These are phyloP conservation scores for Mangifera indica DNA, from an alignment of 345 rosid species.

Conservation along the genomic window DNA sequence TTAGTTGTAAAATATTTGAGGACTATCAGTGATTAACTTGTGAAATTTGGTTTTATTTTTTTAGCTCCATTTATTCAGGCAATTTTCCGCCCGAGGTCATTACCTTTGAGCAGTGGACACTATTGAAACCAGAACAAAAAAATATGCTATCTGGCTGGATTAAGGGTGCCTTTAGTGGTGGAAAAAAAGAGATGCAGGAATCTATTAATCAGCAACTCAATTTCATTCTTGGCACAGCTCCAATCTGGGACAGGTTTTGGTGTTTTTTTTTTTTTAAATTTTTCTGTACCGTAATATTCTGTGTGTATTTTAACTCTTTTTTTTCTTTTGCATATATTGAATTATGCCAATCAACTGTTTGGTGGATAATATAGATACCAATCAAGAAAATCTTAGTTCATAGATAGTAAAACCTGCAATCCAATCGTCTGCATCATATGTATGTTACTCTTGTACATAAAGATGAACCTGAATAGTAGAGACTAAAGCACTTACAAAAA, in stretches of 20 bases:
- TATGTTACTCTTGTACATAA: background rate
- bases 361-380: background rate
- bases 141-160: conserved; percentile 68
- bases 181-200: conserved; percentile 84
- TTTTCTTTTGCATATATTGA: background rate
- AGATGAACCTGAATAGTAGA: too few relatives aligned
- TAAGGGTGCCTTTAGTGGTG: conserved; percentile 68
- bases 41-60: conserved; percentile 21
- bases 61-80: conserved; percentile 49
- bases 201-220: conserved; percentile 65
- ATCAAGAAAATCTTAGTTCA: background rate
- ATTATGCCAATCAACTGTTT: background rate
- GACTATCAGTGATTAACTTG: background rate
- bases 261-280: conserved; percentile 5
- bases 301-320: background rate
- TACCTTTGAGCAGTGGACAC: conserved; percentile 70
- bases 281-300: conserved; percentile 2
- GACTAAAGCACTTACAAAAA: background rate
- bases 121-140: conserved; percentile 62
- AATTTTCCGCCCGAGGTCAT: conserved; percentile 73
- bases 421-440: background rate
- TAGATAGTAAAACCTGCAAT: background rate
- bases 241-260: conserved; percentile 91
- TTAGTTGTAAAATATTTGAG: background rate
- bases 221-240: conserved; percentile 75